phyloP scores from a whole-genome alignment of 2,329 filamentous ascomycete genomes.

The Ophiostoma ulmi region DNA sequence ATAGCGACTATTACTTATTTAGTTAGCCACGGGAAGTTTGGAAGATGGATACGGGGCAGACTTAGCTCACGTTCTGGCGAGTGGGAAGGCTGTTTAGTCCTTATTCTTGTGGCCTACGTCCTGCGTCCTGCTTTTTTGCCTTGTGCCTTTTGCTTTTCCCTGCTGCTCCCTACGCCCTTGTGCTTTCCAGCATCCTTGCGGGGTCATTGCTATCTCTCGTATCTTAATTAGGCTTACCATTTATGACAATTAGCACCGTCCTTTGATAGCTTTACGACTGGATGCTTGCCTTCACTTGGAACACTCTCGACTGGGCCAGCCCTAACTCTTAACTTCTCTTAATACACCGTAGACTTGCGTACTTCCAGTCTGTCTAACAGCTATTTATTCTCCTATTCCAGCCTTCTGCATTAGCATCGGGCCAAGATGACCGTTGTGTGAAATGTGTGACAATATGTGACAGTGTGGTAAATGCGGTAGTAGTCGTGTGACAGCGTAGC shows the following conservation, averaged over 20 bases:
- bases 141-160: not conserved
- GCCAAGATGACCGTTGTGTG: not conserved
- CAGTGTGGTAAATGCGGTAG: not conserved
- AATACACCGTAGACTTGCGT: too few species aligned
- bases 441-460: not conserved
- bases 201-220: not conserved
- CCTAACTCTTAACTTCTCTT: too few species aligned
- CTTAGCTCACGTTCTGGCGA: not conserved
- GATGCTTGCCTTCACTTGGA: too few species aligned
- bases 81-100: not conserved
- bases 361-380: not conserved
- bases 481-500: not conserved
- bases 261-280: too few species aligned
- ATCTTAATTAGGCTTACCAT: not conserved
- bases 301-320: too few species aligned
- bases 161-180: not conserved
- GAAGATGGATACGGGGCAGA: not conserved
- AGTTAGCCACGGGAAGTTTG: not conserved
- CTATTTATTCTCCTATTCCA: not conserved
- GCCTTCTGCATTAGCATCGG: not conserved
- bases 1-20: not conserved
- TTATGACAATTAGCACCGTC: too few species aligned
- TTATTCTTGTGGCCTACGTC: too few species aligned
- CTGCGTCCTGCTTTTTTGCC: not conserved
- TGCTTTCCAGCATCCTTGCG: not conserved